These are phyloP conservation scores for Colletotrichum navitas DNA, from an alignment of 2,329 filamentous ascomycete species.

Conservation along the genomic window DNA sequence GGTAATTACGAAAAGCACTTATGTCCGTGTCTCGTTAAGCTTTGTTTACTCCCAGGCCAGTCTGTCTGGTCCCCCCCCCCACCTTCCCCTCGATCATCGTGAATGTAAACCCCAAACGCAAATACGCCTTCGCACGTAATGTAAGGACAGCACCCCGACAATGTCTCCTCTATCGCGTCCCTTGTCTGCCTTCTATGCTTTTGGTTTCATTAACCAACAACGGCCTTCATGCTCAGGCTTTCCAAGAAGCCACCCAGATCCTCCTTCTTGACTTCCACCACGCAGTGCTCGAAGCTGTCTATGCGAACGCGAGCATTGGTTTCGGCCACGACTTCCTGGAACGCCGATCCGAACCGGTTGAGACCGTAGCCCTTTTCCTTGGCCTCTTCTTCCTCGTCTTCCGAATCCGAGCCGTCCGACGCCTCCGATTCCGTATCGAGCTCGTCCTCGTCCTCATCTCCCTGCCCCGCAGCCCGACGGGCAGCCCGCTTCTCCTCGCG, in stretches of 20 bases:
- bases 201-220: constrained; percentile 67
- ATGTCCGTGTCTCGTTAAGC: constrained; percentile 33
- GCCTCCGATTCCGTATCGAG: constrained; percentile 57
- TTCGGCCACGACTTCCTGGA: constrained; percentile 93
- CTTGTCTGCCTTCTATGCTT: background rate
- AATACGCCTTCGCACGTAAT: background rate
- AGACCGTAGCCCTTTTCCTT: constrained; percentile 77
- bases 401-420: constrained; percentile 56
- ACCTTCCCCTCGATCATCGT: constrained; percentile 2
- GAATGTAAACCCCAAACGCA: background rate
- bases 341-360: constrained; percentile 94
- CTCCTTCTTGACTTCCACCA: constrained; percentile 98
- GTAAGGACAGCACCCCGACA: background rate
- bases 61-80: background rate
- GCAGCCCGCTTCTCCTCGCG: constrained; percentile 73
- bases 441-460: constrained; percentile 65
- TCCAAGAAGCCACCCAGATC: constrained; percentile 93
- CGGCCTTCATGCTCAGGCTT: constrained; percentile 89
- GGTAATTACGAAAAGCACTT: constrained; percentile 28
- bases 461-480: constrained; percentile 60
- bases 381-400: constrained; percentile 68
- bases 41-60: background rate
- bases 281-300: constrained; percentile 97
- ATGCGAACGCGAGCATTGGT: constrained; percentile 91
- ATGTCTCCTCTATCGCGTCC: constrained; percentile 1